Conservation (phyloP, 2,329 filamentous ascomycete genomes). For the Beauveria asiatica region DNA sequence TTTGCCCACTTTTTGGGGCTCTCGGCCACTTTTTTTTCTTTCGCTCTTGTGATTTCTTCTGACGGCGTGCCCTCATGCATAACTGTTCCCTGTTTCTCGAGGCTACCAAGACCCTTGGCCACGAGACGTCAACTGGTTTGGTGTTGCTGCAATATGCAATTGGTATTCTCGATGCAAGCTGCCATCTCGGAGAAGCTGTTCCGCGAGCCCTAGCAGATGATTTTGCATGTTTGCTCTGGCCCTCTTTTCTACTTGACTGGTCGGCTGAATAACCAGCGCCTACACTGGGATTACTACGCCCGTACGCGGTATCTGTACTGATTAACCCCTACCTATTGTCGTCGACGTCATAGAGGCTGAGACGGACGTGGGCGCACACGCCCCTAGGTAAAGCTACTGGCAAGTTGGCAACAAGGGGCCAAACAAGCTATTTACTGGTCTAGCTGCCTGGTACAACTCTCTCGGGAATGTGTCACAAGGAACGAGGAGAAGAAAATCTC, state of each 20-base stretch:
- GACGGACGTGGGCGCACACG: neutral
- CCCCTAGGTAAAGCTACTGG: neutral
- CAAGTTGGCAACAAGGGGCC: neutral
- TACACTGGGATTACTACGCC: neutral
- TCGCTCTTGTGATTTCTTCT: too few relatives aligned
- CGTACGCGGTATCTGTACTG: neutral
- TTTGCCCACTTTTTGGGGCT: neutral
- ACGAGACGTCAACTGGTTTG: neutral
- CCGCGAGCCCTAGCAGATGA: neutral
- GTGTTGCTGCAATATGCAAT: neutral
- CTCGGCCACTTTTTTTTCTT: neutral
- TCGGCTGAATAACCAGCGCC: neutral
- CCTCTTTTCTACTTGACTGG: too few relatives aligned
- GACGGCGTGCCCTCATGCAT: neutral
- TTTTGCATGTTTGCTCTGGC: too few relatives aligned
- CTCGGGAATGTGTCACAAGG: too few relatives aligned
- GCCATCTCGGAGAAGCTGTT: neutral
- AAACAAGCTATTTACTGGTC: too few relatives aligned
- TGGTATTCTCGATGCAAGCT: too few relatives aligned
- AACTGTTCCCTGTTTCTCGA: neutral
- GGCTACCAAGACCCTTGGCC: neutral
- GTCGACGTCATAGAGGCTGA: slow-evolving; percentile 4
- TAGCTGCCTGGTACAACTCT: too few relatives aligned
- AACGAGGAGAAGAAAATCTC: too few relatives aligned
- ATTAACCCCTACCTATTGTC: neutral